A percentile compares a stretch with the other conserved stretches of the same genome.
Conservation (phyloP, 768 basidiomycete genomes). For the Trichaptum fuscoviolaceum region DNA sequence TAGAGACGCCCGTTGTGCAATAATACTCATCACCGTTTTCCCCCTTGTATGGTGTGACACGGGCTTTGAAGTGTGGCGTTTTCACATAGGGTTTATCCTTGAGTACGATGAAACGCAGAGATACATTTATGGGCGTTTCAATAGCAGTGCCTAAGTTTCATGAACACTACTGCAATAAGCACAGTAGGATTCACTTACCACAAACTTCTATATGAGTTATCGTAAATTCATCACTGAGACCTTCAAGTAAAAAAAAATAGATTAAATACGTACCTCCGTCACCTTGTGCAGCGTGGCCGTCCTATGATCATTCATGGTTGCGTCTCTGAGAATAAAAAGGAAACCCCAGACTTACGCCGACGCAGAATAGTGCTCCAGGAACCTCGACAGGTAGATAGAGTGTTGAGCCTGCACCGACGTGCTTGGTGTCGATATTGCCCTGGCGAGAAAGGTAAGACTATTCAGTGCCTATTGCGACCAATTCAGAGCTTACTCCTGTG, state of each 20-base stretch:
- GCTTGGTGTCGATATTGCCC: conserved; percentile 58
- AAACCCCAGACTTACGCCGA: conserved; percentile 39
- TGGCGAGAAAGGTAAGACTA: neutral
- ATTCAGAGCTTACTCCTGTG: conserved; percentile 33
- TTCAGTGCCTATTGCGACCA: neutral
- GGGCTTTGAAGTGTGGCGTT: conserved; percentile 50
- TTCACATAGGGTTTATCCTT: conserved; percentile 54
- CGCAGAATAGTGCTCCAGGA: conserved; percentile 55
- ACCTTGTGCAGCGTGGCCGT: conserved; percentile 63
- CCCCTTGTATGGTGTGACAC: conserved; percentile 14
- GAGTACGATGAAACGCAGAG: conserved; percentile 48
- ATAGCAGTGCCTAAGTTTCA: conserved; percentile 48
- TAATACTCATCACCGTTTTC: conserved; percentile 39
- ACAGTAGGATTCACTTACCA: conserved; percentile 32
- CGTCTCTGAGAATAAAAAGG: conserved; percentile 1
- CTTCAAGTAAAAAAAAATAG: neutral
- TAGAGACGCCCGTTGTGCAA: conserved; percentile 52
- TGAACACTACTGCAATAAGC: neutral
- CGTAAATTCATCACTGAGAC: neutral
- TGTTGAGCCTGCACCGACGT: conserved; percentile 49
- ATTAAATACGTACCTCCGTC: conserved; percentile 55
- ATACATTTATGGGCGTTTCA: conserved; percentile 55
- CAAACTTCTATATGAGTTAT: conserved; percentile 43
- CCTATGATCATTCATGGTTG: conserved; percentile 27
- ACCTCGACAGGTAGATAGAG: conserved; percentile 55